Conservation (phyloP, 805 yeast species). For the Wickerhamiella kazuoi region DNA sequence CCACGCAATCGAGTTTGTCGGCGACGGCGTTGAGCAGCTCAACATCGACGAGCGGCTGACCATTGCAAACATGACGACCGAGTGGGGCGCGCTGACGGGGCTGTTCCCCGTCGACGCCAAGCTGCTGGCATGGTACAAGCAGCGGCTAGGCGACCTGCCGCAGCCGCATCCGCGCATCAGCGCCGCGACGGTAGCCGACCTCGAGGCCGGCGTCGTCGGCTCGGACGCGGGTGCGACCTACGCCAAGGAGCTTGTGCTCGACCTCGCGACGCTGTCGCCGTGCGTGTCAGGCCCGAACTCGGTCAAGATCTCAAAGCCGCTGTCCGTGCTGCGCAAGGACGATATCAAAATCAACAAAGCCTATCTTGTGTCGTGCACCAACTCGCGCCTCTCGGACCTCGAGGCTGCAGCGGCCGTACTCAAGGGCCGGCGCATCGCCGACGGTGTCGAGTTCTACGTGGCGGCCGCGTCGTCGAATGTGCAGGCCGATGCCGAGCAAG, state of each 20-base stretch:
- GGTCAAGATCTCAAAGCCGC: conserved; percentile 73
- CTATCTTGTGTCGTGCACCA: conserved; percentile 93
- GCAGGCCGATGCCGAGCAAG: conserved; percentile 76
- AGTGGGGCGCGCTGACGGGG: conserved; percentile 97
- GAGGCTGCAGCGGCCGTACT: conserved; percentile 87
- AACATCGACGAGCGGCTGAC: conserved; percentile 33
- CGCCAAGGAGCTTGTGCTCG: conserved; percentile 74
- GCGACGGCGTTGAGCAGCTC: conserved; percentile 16
- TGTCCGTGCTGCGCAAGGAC: conserved; percentile 53
- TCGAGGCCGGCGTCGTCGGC: conserved; percentile 27
- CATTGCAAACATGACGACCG: conserved; percentile 83
- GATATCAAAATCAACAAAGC: conserved; percentile 79
- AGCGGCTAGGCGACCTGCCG: conserved; percentile 39
- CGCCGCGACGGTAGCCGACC: conserved; percentile 33
- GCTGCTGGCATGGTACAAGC: conserved; percentile 58
- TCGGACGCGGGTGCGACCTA: conserved; percentile 70
- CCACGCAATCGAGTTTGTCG: conserved; percentile 25
- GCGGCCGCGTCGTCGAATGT: conserved; percentile 95
- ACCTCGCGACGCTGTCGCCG: conserved; percentile 66
- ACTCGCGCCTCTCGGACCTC: conserved; percentile 81
- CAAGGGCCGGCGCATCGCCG: conserved; percentile 64
- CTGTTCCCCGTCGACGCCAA: conserved; percentile 87
- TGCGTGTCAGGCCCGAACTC: conserved; percentile 94
- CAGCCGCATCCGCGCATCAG: conserved; percentile 77
- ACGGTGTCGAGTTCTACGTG: conserved; percentile 84